Conservation (phyloP, 306 rosid species). For the Vigna trinervia region DNA sequence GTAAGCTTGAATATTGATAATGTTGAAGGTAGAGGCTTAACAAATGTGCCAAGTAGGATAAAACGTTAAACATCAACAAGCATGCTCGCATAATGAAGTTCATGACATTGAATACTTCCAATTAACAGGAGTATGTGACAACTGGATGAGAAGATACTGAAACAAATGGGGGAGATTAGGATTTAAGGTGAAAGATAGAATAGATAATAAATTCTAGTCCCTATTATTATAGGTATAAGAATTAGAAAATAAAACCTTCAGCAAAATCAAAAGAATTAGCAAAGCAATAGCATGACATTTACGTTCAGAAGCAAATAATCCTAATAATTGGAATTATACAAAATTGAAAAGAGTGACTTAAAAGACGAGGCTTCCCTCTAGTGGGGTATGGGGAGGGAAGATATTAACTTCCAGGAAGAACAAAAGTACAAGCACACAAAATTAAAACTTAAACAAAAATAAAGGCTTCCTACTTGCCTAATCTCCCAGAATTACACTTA, state of each 20-base stretch:
- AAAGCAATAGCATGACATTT: neutral
- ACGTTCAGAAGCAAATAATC: neutral
- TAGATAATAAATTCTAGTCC: neutral
- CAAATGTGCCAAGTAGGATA: conserved; percentile 17
- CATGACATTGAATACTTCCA: neutral
- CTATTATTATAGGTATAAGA: neutral
- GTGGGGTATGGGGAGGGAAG: neutral
- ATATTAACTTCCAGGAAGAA: neutral
- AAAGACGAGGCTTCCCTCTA: neutral
- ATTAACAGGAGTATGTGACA: neutral
- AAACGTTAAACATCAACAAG: neutral
- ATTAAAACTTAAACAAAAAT: neutral
- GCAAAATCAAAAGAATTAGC: conserved; percentile 24
- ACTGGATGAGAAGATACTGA: no score
- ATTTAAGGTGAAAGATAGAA: neutral
- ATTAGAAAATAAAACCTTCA: neutral
- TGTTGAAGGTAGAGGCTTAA: neutral
- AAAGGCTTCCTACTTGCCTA: neutral
- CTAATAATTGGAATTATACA: no score
- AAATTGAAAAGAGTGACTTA: neutral
- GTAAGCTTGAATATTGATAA: conserved; percentile 1
- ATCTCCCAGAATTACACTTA: conserved; percentile 3
- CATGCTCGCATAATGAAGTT: conserved; percentile 19
- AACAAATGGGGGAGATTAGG: neutral
- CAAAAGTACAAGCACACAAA: neutral